Conservation (phyloP, 2,329 filamentous ascomycete species). For the Fusarium secorum region DNA sequence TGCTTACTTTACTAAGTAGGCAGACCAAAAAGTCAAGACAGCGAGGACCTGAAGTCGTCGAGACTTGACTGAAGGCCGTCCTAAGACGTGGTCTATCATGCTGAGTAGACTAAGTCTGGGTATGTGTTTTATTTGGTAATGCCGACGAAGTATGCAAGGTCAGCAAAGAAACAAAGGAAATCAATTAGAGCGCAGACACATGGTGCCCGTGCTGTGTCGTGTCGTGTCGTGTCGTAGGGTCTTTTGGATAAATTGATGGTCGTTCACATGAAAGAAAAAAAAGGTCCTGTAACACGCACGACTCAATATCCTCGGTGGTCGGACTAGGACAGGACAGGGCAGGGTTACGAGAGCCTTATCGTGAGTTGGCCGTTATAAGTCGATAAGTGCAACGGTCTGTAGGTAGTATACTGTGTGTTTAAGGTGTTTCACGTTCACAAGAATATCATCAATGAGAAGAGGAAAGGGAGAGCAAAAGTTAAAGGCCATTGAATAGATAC, state of each 20-base stretch:
- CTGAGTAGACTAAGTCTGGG: conserved; percentile 4
- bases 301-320: conserved; percentile 27
- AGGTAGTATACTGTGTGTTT: neutral
- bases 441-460: neutral
- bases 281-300: conserved; percentile 11
- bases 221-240: conserved; percentile 1
- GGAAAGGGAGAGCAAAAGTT: neutral
- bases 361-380: conserved; percentile 9
- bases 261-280: conserved; percentile 39
- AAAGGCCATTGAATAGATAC: neutral
- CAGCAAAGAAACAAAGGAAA: conserved; percentile 12
- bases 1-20: conserved; percentile 77
- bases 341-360: conserved; percentile 9
- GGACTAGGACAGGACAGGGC: conserved; percentile 21
- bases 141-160: neutral
- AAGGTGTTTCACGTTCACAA: neutral
- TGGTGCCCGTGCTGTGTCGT: conserved; percentile 1
- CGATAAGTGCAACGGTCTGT: neutral
- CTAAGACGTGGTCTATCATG: conserved; percentile 88
- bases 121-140: neutral
- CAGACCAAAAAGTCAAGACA: conserved; percentile 89
- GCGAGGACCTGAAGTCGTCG: conserved; percentile 91
- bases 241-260: conserved; percentile 13
- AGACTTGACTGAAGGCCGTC: conserved; percentile 88
- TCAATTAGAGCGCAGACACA: conserved; percentile 26